Conservation (phyloP, 108 stramenopile genomes). For the Craspedostauros australis region DNA sequence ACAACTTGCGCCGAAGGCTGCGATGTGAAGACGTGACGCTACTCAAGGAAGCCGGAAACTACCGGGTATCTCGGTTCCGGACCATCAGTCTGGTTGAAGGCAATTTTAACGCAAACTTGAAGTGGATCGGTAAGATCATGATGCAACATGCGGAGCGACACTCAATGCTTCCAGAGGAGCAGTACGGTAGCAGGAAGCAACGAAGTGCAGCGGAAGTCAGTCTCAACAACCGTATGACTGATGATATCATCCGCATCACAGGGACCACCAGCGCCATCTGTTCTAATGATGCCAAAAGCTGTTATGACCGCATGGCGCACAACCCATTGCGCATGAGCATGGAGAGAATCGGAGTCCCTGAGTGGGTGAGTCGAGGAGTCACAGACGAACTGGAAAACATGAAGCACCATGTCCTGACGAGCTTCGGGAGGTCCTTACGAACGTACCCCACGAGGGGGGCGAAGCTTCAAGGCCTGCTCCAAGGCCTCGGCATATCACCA, state of each 20-base stretch:
- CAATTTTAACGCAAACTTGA: slow-evolving; percentile 9
- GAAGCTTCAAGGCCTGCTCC: slow-evolving; percentile 9
- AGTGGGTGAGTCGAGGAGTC: background rate
- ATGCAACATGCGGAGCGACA: background rate
- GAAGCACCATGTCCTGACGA: slow-evolving; percentile 4
- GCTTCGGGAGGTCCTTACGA: background rate
- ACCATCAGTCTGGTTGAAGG: slow-evolving; percentile 13
- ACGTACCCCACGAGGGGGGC: background rate
- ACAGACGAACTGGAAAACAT: background rate
- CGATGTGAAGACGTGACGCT: slow-evolving; percentile 2
- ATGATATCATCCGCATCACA: too few relatives aligned
- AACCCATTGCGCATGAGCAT: background rate
- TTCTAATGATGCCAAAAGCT: slow-evolving; percentile 14
- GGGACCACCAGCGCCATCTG: too few relatives aligned
- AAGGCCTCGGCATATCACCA: slow-evolving; percentile 39
- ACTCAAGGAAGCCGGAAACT: slow-evolving; percentile 3
- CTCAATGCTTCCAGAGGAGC: too few relatives aligned
- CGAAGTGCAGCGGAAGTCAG: too few relatives aligned
- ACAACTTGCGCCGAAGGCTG: too few relatives aligned
- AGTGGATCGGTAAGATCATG: slow-evolving; percentile 1
- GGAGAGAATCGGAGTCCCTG: slow-evolving; percentile 1
- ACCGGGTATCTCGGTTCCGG: background rate
- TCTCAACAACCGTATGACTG: too few relatives aligned
- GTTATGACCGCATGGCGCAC: slow-evolving; percentile 22
- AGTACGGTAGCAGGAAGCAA: too few relatives aligned